Conservation (phyloP, 2,329 filamentous ascomycete species). For the Sporothrix schenckii region DNA sequence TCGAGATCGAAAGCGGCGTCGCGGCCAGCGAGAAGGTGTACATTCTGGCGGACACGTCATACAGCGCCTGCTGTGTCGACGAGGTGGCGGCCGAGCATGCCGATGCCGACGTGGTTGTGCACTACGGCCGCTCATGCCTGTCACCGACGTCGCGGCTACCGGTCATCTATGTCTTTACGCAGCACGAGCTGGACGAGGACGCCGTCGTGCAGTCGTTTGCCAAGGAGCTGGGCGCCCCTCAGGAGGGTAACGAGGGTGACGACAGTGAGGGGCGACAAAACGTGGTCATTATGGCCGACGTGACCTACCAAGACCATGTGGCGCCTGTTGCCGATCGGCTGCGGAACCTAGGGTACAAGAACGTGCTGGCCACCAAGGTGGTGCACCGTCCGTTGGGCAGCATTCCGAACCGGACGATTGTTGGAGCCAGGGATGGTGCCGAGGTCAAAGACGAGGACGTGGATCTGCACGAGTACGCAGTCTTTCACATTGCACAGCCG, state of each 20-base stretch:
- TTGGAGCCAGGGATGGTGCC: conserved; percentile 25
- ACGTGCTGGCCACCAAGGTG: conserved; percentile 70
- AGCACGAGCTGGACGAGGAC: conserved; percentile 66
- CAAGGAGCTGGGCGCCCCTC: conserved; percentile 65
- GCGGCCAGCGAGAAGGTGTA: conserved; percentile 58
- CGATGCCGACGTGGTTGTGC: conserved; percentile 85
- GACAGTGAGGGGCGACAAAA: conserved; percentile 47
- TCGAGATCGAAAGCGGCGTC: background rate
- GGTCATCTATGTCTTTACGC: conserved; percentile 89
- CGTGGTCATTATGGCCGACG: conserved; percentile 82
- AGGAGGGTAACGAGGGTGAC: conserved; percentile 48
- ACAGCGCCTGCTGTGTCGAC: conserved; percentile 95
- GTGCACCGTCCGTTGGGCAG: conserved; percentile 75
- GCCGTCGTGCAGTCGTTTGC: conserved; percentile 63
- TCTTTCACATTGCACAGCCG: conserved; percentile 82
- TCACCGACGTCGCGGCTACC: conserved; percentile 86
- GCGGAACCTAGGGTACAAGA: conserved; percentile 65
- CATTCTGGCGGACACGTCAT: conserved; percentile 92
- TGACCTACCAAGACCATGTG: conserved; percentile 81
- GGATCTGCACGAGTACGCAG: conserved; percentile 66
- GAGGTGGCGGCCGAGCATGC: conserved; percentile 95
- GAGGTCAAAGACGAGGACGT: conserved; percentile 45
- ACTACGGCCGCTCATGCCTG: conserved; percentile 90
- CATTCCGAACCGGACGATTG: conserved; percentile 79
- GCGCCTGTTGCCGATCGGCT: conserved; percentile 59